Evolutionary conservation across 352 stramenopile species (phyloP), one percentile per base, ranked within the genome.

Genomic region (Lagenidium giganteum): DNA sequence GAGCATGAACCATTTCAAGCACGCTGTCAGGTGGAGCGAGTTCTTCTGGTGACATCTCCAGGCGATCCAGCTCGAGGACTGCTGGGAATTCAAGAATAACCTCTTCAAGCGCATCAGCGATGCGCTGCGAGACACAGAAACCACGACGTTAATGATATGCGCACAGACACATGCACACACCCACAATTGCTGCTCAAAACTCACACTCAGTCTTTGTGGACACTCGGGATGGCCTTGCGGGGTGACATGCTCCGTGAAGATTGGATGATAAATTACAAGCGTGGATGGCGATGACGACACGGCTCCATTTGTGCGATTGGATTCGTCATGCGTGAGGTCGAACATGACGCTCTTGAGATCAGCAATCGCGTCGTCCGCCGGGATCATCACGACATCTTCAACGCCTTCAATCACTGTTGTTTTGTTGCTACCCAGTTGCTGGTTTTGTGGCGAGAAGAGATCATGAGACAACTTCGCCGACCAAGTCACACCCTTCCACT

Each of bases 231-330:
- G 80, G 35, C 89, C 72, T 49, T 84, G 81, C 6, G 81, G 81
- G 5, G 81, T 93, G 46, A 89, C 70, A 31, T 93, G 81, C n/a
- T 89, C 75, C 24, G 91, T 69, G 47, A 89, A 93, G 18, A 85
- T 67, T 6, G 81, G 78, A 37, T 93, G 81, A 41, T 93, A 93
- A 41, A 89, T 60, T 27, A 93, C 76, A 27, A 88, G 54, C 5
- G 81, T 93, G 11, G 70, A 79, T 9, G 72, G 70, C 9, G 72
- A 42, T n/a, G n/a, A n/a, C n/a, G n/a, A n/a, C n/a, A n/a, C 12
- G 54, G 3, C 7, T 47, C 29, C n/a, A 61, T 51, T 8, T 44
- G 32, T 0, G 49, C 30, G 7, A 57, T 42, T 2, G 62, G 49
- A 13, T 61, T 44, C 36, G 74, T 67, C 73, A 22, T 89, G 66